phyloP scores from a whole-genome alignment of 805 yeast genomes.

The Debaryomyces castellii region DNA sequence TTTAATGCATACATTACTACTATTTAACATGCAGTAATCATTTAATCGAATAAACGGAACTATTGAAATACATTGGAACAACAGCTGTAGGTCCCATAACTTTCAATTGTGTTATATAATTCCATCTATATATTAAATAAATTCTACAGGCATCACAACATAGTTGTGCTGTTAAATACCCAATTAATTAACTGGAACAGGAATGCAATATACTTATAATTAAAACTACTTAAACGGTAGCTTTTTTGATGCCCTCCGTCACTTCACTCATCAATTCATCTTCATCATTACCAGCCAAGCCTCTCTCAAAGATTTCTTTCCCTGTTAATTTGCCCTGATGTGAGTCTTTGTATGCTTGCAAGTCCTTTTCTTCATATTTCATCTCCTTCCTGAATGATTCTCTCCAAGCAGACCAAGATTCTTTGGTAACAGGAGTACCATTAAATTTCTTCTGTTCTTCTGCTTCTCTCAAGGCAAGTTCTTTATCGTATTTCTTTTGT shows the following conservation, averaged over 20 bases:
- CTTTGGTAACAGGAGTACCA: slow-evolving; percentile 87
- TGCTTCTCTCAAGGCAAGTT: slow-evolving; percentile 62
- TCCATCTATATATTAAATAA: too few species aligned
- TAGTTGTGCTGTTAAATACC: background rate
- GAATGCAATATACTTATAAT: background rate
- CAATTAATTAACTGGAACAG: background rate
- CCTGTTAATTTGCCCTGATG: slow-evolving; percentile 84
- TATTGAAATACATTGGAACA: too few species aligned
- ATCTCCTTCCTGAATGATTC: slow-evolving; percentile 65
- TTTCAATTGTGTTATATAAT: too few species aligned
- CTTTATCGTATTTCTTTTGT: slow-evolving; percentile 60
- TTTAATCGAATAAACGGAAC: too few species aligned
- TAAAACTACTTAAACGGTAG: background rate
- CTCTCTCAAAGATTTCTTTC: slow-evolving; percentile 83
- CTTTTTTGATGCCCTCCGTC: slow-evolving; percentile 4
- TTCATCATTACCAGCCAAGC: slow-evolving; percentile 72
- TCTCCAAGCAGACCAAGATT: slow-evolving; percentile 76
- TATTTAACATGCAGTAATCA: too few species aligned
- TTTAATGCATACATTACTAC: too few species aligned
- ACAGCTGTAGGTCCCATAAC: too few species aligned
- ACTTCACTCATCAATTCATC: slow-evolving; percentile 19
- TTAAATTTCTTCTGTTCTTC: slow-evolving; percentile 86
- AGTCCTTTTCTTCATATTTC: slow-evolving; percentile 62
- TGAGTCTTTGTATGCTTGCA: slow-evolving; percentile 50
- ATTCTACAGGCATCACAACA: background rate